A percentile compares a stretch with the other conserved stretches of the same genome.
phyloP scores from a whole-genome alignment of 257 asterid genomes.

The Buddleja alternifolia region DNA sequence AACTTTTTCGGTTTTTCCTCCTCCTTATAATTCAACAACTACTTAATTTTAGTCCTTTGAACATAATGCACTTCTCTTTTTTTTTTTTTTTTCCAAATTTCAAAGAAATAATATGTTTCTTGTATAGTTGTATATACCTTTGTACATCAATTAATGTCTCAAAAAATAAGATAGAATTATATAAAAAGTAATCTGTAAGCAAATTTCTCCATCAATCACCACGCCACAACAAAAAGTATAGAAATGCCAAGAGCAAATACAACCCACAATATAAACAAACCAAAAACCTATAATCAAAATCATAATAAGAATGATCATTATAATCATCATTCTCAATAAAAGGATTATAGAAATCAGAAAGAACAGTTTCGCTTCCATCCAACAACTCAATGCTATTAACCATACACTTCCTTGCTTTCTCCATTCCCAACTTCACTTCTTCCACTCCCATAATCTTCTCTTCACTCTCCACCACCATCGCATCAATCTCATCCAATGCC shows the following conservation, averaged over 20 bases:
- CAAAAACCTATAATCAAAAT: constrained; percentile 22
- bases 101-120: too few species aligned
- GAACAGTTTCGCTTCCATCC: neutral
- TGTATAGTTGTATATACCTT: too few species aligned
- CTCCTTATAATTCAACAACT: too few species aligned
- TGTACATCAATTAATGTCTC: too few species aligned
- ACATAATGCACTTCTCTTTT: too few species aligned
- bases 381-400: constrained; percentile 24
- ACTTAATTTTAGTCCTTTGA: too few species aligned
- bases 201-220: constrained; percentile 1
- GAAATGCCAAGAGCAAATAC: constrained; percentile 18
- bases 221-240: constrained; percentile 17
- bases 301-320: neutral
- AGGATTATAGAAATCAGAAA: constrained; percentile 28
- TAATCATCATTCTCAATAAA: neutral
- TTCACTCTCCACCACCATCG: neutral
- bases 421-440: constrained; percentile 43
- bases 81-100: too few species aligned
- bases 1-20: too few species aligned
- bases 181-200: too few species aligned
- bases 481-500: constrained; percentile 18
- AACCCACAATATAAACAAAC: constrained; percentile 12
- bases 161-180: too few species aligned
- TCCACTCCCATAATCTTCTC: constrained; percentile 18
- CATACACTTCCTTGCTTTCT: constrained; percentile 30